phyloP scores from a whole-genome alignment of 1,139 yeast species.

The Candida dubliniensis region DNA sequence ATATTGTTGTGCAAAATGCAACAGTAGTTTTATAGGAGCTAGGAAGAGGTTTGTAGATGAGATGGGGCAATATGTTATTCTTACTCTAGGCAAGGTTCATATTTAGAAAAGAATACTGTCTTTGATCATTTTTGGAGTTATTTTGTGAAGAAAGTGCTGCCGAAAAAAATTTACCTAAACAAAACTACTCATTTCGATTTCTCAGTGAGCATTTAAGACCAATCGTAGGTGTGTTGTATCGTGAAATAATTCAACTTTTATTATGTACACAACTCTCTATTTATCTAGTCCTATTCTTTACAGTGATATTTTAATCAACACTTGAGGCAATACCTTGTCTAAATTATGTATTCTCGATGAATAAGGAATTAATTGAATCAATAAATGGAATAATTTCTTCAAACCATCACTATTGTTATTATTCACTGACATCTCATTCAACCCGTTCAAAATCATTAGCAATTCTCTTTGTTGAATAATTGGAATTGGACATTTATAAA shows the following conservation, averaged over 20 bases:
- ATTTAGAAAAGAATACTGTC: too few relatives aligned
- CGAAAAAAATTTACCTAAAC: too few relatives aligned
- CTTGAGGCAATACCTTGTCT: slow-evolving; percentile 10
- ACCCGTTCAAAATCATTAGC: slow-evolving; percentile 26
- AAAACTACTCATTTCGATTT: too few relatives aligned
- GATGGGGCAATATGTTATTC: too few relatives aligned
- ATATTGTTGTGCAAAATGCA: too few relatives aligned
- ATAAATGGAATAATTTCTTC: slow-evolving; percentile 20
- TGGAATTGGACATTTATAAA: slow-evolving; percentile 35
- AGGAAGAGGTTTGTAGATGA: too few relatives aligned
- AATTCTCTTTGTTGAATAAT: slow-evolving; percentile 38
- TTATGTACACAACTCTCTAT: not conserved
- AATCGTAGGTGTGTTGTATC: too few relatives aligned
- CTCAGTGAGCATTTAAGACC: too few relatives aligned
- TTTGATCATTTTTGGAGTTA: too few relatives aligned
- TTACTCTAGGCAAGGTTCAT: too few relatives aligned
- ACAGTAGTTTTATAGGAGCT: too few relatives aligned
- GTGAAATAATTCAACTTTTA: not conserved
- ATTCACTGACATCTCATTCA: slow-evolving; percentile 14
- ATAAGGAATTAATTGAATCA: slow-evolving; percentile 29
- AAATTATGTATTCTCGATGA: slow-evolving; percentile 21
- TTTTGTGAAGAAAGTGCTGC: too few relatives aligned
- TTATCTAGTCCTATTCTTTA: not conserved
- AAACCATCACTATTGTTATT: slow-evolving; percentile 10
- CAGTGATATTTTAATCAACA: slow-evolving; percentile 6